Evolutionary conservation across 306 rosid genomes (phyloP).

Genomic region (Sicyos edulis): DNA sequence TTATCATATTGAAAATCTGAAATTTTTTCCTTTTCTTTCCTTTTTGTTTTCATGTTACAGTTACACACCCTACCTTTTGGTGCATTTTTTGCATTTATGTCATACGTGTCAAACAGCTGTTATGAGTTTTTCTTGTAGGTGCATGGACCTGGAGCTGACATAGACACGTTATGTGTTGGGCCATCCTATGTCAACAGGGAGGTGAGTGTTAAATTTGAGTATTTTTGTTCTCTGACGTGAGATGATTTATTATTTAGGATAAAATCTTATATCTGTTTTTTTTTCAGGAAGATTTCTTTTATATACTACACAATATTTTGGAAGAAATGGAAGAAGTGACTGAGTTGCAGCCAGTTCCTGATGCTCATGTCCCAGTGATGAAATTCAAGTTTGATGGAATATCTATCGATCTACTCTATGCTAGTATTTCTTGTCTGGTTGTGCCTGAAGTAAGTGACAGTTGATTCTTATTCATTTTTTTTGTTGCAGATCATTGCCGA

Average conservation of each 20-base stretch:
- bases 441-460: conserved; percentile 76
- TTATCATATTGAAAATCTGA: not conserved
- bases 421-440: conserved; percentile 78
- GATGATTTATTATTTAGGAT: not conserved
- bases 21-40: not conserved
- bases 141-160: conserved; percentile 87
- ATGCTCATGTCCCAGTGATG: conserved; percentile 99
- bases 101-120: not conserved
- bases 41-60: not conserved
- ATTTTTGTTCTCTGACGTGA: conserved; percentile 5
- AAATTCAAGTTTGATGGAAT: conserved; percentile 92
- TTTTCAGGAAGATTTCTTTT: conserved; percentile 83
- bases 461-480: not conserved
- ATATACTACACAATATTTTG: conserved; percentile 61
- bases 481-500: no score
- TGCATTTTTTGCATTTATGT: not conserved
- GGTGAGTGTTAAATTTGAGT: conserved; percentile 28
- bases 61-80: no score
- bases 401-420: conserved; percentile 91
- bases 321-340: conserved; percentile 83
- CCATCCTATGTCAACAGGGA: conserved; percentile 77
- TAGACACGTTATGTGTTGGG: conserved; percentile 82
- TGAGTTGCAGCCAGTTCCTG: conserved; percentile 85
- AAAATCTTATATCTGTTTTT: not conserved
- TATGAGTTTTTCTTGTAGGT: conserved; percentile 38